These are phyloP conservation scores for Coniophora puteana DNA, from an alignment of 1,284 basidiomycete species.

Conservation along the genomic window DNA sequence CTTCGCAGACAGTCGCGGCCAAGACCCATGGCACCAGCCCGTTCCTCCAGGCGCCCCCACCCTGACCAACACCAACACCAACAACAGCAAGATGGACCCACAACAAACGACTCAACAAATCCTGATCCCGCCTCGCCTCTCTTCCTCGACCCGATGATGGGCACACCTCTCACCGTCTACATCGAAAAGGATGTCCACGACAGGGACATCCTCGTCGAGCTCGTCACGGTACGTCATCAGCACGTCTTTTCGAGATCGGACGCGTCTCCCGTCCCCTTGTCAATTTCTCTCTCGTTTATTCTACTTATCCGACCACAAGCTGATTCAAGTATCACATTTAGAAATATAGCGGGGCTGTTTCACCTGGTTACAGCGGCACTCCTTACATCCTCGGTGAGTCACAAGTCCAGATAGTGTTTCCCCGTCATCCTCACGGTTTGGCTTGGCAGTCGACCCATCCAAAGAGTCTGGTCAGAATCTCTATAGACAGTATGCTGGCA, in stretches of 20 bases:
- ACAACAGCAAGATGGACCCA: constrained; percentile 16
- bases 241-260: background rate
- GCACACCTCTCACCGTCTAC: constrained; percentile 67
- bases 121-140: too few relatives aligned
- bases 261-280: background rate
- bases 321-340: constrained; percentile 26
- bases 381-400: constrained; percentile 70
- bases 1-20: constrained; percentile 33
- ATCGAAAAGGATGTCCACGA: constrained; percentile 76
- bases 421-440: constrained; percentile 13
- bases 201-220: constrained; percentile 54
- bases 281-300: background rate
- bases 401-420: constrained; percentile 3
- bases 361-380: constrained; percentile 70
- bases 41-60: constrained; percentile 49
- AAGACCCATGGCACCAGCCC: constrained; percentile 79
- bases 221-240: constrained; percentile 57
- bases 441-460: constrained; percentile 47
- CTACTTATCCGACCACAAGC: background rate
- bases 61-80: constrained; percentile 21
- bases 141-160: constrained; percentile 78
- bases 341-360: constrained; percentile 72
- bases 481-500: constrained; percentile 69
- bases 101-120: constrained; percentile 25
- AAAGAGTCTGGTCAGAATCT: constrained; percentile 77